phyloP scores from a whole-genome alignment of 2,329 filamentous ascomycete species.

The Nothopassalora personata region DNA sequence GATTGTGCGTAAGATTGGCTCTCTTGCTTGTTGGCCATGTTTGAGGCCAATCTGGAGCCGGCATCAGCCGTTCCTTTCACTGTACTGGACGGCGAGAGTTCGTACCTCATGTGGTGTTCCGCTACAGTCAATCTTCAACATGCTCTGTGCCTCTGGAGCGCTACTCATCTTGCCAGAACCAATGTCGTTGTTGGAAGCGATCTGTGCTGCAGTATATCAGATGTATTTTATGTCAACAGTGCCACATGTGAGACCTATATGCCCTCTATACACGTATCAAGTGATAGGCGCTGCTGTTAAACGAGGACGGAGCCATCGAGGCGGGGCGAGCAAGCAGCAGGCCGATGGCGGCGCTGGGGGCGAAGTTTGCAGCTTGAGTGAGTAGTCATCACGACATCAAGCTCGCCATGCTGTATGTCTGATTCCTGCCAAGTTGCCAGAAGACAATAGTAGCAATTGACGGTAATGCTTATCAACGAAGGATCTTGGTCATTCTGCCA shows the following conservation, averaged over 20 bases:
- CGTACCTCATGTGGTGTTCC: constrained; percentile 5
- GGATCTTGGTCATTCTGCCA: too few species aligned
- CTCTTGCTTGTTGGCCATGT: constrained; percentile 40
- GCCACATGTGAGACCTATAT: background rate
- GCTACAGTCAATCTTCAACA: constrained; percentile 6
- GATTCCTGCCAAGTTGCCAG: too few species aligned
- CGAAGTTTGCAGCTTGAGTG: background rate
- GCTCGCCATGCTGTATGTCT: background rate
- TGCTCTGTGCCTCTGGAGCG: background rate
- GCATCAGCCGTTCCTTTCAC: background rate
- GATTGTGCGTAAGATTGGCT: constrained; percentile 41
- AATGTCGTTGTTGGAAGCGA: background rate
- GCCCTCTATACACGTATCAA: background rate
- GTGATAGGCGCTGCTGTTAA: background rate
- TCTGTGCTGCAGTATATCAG: background rate
- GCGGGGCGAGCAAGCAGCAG: background rate
- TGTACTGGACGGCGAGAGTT: too few species aligned
- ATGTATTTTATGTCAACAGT: background rate
- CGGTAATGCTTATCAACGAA: too few species aligned
- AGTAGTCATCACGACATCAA: background rate
- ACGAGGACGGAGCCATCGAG: background rate
- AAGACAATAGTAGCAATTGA: too few species aligned
- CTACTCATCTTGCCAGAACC: background rate
- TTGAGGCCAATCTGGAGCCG: constrained; percentile 43
- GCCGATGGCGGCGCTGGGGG: background rate